Base-by-base conservation (phyloP, 805 yeast species). In the Cyberlindnera samutprakarnensis region DNA sequence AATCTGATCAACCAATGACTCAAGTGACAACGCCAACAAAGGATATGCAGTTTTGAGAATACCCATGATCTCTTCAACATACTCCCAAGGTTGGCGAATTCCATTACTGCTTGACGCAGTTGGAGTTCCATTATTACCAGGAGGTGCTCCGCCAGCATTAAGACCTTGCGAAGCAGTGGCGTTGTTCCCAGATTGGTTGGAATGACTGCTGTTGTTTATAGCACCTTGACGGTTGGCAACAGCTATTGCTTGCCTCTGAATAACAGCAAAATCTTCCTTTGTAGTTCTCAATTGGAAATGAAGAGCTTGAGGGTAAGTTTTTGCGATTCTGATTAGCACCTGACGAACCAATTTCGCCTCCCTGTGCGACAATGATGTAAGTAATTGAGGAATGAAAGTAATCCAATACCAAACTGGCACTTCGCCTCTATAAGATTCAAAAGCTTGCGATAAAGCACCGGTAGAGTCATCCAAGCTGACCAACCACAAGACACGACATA, bases 401-500 rank as follows among this genome's bases (percentile, higher is more conserved):
- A 92, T 86, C 97, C 97, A 92, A 56, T 90, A 90, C 99, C 99
- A 92, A 3, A 90, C 95, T 5, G 99, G 98, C 25, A 86, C 86
- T 42, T 94, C 99, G 14, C 97, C 96, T 41, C 88, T 74, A 55
- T 85, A 92, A 30, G 82, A 77, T 35, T 87, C 95, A 57, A 90
- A 90, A 0, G 96, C 95, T 39, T 77, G 77, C 0, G 94, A 75
- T 28, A 92, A 65, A 0, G 87, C 72, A 2, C 94, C 94, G 5
- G 75, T 65, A 1, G 80, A 65, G 54, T 92, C 96, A 57, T 92
- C 97, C 58, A 90, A 65, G 39, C 95, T 79, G 33, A 92, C 78
- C 39, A 92, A 69, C 98, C 98, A 92, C 33, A 92, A 64, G 30
- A 94, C 85, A 33, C 97, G 70, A 28, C 96, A 92, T 32, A 92